Conservation (phyloP, 495 filamentous ascomycete genomes). For the Penicillium psychrofluorescens region DNA sequence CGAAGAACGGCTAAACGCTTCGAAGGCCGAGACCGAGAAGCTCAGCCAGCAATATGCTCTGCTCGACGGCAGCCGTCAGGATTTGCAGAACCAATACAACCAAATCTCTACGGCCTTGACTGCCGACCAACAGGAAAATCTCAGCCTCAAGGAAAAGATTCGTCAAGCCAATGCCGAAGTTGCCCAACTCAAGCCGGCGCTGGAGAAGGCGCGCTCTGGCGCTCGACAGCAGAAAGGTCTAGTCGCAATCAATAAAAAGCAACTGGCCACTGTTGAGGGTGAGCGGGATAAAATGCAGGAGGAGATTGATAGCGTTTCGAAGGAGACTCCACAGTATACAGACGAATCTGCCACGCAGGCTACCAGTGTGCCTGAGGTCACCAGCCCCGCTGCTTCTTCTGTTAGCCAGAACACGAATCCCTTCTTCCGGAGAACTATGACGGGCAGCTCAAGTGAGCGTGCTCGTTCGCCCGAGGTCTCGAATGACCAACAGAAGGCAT, state of each 20-base stretch:
- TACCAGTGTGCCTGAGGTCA: slow-evolving; percentile 33
- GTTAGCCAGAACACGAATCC: slow-evolving; percentile 78
- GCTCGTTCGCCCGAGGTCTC: slow-evolving; percentile 36
- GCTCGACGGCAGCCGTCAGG: slow-evolving; percentile 74
- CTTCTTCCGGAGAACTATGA: slow-evolving; percentile 71
- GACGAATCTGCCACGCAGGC: slow-evolving; percentile 32
- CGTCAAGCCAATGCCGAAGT: slow-evolving; percentile 74
- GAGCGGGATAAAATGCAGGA: slow-evolving; percentile 78
- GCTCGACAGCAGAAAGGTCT: slow-evolving; percentile 91
- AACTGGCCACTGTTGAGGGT: slow-evolving; percentile 77
- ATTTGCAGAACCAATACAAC: slow-evolving; percentile 76
- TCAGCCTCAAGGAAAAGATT: slow-evolving; percentile 78
- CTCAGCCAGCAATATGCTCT: slow-evolving; percentile 73
- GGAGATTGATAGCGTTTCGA: slow-evolving; percentile 64
- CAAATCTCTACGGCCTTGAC: slow-evolving; percentile 68
- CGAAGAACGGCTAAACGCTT: slow-evolving; percentile 70
- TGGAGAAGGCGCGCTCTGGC: slow-evolving; percentile 85
- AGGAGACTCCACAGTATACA: slow-evolving; percentile 36
- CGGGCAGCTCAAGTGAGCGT: slow-evolving; percentile 55
- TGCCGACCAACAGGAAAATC: slow-evolving; percentile 83
- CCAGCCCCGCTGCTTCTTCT: slow-evolving; percentile 66
- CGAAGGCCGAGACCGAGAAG: slow-evolving; percentile 74
- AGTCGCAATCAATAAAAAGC: slow-evolving; percentile 97
- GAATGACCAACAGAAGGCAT: slow-evolving; percentile 56
- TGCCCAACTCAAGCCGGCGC: slow-evolving; percentile 69